Evolutionary conservation across 2,329 filamentous ascomycete species (phyloP).

Genomic region (Nemania abortiva): DNA sequence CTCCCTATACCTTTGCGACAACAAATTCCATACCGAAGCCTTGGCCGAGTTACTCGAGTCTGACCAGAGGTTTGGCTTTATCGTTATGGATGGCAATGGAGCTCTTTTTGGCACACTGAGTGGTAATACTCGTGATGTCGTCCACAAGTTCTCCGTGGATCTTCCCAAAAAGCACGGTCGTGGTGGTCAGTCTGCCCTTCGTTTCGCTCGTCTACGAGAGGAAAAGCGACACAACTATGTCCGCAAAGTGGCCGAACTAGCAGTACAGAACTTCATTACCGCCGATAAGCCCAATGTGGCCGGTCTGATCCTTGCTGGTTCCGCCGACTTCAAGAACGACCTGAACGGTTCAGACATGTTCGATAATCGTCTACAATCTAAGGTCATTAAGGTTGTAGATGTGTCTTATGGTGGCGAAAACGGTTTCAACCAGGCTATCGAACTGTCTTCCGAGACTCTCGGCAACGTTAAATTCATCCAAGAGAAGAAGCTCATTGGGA

Average conservation of each 20-base stretch:
- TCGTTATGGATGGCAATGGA: slow-evolving; percentile 99
- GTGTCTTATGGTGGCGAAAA: slow-evolving; percentile 99
- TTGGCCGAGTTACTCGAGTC: slow-evolving; percentile 97
- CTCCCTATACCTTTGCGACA: slow-evolving; percentile 98
- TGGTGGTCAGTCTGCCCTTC: slow-evolving; percentile 99
- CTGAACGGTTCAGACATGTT: slow-evolving; percentile 98
- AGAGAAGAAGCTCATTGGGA: slow-evolving; percentile 99
- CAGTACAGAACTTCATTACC: slow-evolving; percentile 99
- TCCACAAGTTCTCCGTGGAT: slow-evolving; percentile 99
- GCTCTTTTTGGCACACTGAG: slow-evolving; percentile 96
- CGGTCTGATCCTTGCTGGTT: slow-evolving; percentile 94
- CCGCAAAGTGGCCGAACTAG: slow-evolving; percentile 96
- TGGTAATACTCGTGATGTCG: slow-evolving; percentile 94
- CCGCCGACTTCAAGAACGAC: slow-evolving; percentile 99
- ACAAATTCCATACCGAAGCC: slow-evolving; percentile 99
- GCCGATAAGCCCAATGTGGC: slow-evolving; percentile 98
- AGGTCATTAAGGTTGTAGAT: slow-evolving; percentile 99
- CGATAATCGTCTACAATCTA: slow-evolving; percentile 87
- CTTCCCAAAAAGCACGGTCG: slow-evolving; percentile 99
- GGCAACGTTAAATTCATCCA: slow-evolving; percentile 99
- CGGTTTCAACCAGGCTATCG: slow-evolving; percentile 99
- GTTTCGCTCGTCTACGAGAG: slow-evolving; percentile 99
- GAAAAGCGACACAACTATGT: slow-evolving; percentile 99
- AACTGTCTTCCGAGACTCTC: slow-evolving; percentile 92
- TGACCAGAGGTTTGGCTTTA: slow-evolving; percentile 99